Percentiles rank a stretch among this genome's conserved stretches.
phyloP scores from a whole-genome alignment of 176 grass and related monocot species.

The Eragrostis nindensis region DNA sequence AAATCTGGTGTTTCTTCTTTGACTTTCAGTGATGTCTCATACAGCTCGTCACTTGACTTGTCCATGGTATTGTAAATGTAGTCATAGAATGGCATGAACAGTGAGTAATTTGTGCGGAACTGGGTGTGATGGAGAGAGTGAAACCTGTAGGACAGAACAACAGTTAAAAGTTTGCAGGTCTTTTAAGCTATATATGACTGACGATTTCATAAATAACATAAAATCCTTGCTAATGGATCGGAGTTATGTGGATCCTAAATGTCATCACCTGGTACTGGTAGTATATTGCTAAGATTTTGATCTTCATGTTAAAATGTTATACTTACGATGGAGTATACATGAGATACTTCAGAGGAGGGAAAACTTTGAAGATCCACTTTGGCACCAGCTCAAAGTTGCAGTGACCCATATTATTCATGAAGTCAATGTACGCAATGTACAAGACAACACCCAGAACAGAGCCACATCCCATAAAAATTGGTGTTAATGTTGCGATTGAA shows the following conservation, averaged over 20 bases:
- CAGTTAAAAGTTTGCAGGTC: not conserved
- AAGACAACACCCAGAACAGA: slow-evolving; percentile 7
- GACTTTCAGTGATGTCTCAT: slow-evolving; percentile 67
- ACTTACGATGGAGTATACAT: slow-evolving; percentile 99
- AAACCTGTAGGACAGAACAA: slow-evolving; percentile 52
- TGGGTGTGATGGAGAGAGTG: slow-evolving; percentile 96
- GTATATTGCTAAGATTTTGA: slow-evolving; percentile 11
- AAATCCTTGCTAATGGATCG: not conserved
- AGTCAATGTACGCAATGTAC: slow-evolving; percentile 58
- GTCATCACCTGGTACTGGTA: slow-evolving; percentile 3
- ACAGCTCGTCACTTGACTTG: slow-evolving; percentile 69
- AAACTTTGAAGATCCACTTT: slow-evolving; percentile 66
- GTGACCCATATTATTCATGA: slow-evolving; percentile 99
- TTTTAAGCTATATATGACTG: slow-evolving; percentile 3
- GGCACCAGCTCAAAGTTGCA: slow-evolving; percentile 94
- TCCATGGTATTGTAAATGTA: slow-evolving; percentile 85
- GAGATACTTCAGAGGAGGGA: slow-evolving; percentile 91
- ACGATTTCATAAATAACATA: not conserved
- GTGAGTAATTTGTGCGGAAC: slow-evolving; percentile 85
- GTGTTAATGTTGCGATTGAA: slow-evolving; percentile 52
- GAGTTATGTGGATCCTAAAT: slow-evolving; percentile 23
- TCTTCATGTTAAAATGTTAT: slow-evolving; percentile 26
- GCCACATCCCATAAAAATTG: slow-evolving; percentile 38
- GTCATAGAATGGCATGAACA: slow-evolving; percentile 98
- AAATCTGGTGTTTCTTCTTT: slow-evolving; percentile 69